A percentile compares a stretch with the other conserved stretches of the same genome.
These are phyloP conservation scores for Xanthoconium purpureum DNA, from an alignment of 768 basidiomycete species.

Conservation along the genomic window DNA sequence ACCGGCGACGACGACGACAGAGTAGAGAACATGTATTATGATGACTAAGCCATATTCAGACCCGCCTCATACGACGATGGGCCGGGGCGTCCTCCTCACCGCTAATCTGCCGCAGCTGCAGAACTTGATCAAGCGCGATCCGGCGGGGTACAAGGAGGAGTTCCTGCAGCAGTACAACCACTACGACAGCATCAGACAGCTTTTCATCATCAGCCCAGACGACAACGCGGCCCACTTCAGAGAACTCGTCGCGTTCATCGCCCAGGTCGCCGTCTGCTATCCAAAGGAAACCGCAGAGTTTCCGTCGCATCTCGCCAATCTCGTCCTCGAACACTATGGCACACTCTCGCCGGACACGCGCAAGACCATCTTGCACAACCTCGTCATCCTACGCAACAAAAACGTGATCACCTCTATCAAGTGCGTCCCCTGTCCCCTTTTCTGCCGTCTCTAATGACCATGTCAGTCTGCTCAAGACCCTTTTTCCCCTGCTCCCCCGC, in stretches of 20 bases:
- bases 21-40: neutral
- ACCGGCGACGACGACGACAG: neutral
- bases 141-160: conserved; percentile 87
- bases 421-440: conserved; percentile 42
- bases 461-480: conserved; percentile 74
- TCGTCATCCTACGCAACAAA: conserved; percentile 93
- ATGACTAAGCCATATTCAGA: conserved; percentile 18
- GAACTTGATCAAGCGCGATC: conserved; percentile 95
- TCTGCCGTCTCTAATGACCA: conserved; percentile 2
- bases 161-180: conserved; percentile 97
- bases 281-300: conserved; percentile 87
- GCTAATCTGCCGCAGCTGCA: conserved; percentile 93
- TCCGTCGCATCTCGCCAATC: conserved; percentile 70
- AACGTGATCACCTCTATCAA: conserved; percentile 89
- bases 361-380: conserved; percentile 81
- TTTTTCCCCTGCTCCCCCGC: conserved; percentile 95
- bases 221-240: conserved; percentile 83
- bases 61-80: neutral
- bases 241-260: conserved; percentile 88
- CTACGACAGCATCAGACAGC: conserved; percentile 82
- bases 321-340: conserved; percentile 79
- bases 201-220: conserved; percentile 78
- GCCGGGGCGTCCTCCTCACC: conserved; percentile 51
- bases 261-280: conserved; percentile 78
- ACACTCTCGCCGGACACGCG: conserved; percentile 76